These are phyloP conservation scores for Globisporangium paddicum DNA, from an alignment of 352 stramenopile genomes.

Conservation along the genomic window DNA sequence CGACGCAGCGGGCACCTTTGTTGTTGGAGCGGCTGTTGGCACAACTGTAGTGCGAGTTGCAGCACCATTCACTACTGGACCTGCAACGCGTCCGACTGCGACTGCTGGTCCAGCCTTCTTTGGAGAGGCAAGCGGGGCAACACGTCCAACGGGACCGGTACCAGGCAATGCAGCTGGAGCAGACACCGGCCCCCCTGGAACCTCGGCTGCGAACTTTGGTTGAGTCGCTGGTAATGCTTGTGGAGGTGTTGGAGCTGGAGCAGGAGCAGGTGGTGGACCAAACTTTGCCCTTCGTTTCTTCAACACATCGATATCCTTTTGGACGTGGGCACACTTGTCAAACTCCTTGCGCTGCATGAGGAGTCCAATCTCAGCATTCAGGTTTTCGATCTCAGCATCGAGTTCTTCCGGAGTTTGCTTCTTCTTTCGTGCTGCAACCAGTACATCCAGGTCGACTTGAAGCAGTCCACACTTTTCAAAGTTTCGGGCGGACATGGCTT, in stretches of 20 bases:
- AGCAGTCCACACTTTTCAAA: conserved; percentile 77
- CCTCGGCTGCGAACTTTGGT: conserved; percentile 8
- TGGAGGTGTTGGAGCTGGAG: not conserved
- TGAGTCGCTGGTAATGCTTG: conserved; percentile 2
- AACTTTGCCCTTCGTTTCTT: conserved; percentile 72
- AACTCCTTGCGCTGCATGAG: conserved; percentile 84
- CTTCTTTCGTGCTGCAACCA: conserved; percentile 75
- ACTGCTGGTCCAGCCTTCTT: conserved; percentile 1
- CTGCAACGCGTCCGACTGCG: not conserved
- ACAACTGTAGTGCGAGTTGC: not conserved
- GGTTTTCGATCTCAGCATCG: conserved; percentile 64
- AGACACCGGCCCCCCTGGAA: conserved; percentile 30
- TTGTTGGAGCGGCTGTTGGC: conserved; percentile 6
- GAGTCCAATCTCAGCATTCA: conserved; percentile 62
- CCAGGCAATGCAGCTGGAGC: conserved; percentile 47
- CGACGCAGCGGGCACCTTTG: conserved; percentile 5
- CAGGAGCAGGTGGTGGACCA: conserved; percentile 19
- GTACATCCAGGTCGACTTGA: conserved; percentile 59
- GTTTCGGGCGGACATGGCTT: conserved; percentile 72
- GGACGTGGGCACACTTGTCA: conserved; percentile 81
- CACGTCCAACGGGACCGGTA: conserved; percentile 12
- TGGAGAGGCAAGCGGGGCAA: conserved; percentile 8
- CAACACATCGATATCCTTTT: conserved; percentile 77
- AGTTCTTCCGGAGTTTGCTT: conserved; percentile 84
- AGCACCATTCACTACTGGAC: conserved; percentile 8